Evolutionary conservation across 2,329 filamentous ascomycete species (phyloP), one percentile per base, ranked within the genome.

Genomic region (Phialemoniopsis sp.): DNA sequence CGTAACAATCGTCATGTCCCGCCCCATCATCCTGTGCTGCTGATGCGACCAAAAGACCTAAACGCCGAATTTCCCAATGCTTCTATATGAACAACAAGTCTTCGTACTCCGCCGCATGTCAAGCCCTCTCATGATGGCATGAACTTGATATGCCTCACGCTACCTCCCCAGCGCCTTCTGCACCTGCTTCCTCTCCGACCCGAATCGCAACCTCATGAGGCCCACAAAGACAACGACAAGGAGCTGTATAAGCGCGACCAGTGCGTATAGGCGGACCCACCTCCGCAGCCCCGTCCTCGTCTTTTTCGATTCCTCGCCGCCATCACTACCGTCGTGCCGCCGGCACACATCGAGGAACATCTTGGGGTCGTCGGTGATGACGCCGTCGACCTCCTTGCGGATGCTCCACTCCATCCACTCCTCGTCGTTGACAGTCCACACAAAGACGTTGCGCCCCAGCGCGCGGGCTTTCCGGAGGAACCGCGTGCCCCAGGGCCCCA

Each of bases 361-460:
- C 55, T 75, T 75, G 2, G 87, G 87, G 49, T 95, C 82, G 55
- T 96, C 90, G 1, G 89, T 95, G 38, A 95, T 82, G 5, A 95
- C 84, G 1, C 87, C 90, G 50, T 95, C 87, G 2, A 95, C 66
- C 18, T 51, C 51, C 32, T 76, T 64, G 19, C 70, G 62, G 28
- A 95, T 78, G 46, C 80, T 76, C 88, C 89, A 95, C 51, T 80
- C 75, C 90, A 97, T 96, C 62, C 80, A 77, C 36, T 72, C 69
- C 46, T 78, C 75, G 13, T 85, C 76, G 57, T 97, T 95, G 37
- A 95, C 86, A 0, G 90, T 96, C 91, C 91, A 97, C 1, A 80
- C 76, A 51, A 85, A 82, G 5, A 96, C 67, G 4, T 76, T 73
- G 16, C 85, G 73, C 13, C 70, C 64, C 2, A 68, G 65, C 35